Percentiles rank a stretch among this genome's conserved stretches.
Evolutionary conservation across 179 eudicot genomes (phyloP).

Genomic region (Kewa caespitosa): DNA sequence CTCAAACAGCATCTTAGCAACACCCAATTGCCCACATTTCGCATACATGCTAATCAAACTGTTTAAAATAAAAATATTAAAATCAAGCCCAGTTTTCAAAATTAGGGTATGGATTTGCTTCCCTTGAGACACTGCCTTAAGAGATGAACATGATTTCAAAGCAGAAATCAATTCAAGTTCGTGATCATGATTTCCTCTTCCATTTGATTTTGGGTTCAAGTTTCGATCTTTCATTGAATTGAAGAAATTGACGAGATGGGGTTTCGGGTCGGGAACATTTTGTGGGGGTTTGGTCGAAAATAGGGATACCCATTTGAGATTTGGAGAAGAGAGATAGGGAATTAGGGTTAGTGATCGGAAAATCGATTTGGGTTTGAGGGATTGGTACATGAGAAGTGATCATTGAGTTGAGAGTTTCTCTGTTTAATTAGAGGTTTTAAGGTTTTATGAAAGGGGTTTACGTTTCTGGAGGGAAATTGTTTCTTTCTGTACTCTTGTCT

Average conservation of each 20-base stretch:
- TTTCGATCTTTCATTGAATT: conserved; percentile 24
- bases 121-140: conserved; percentile 43
- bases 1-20: conserved; percentile 51
- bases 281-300: conserved; percentile 26
- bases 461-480: too few species aligned
- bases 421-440: too few species aligned
- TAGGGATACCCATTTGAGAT: conserved; percentile 41
- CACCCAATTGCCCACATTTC: conserved; percentile 45
- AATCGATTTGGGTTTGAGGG: conserved; percentile 34
- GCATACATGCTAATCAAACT: conserved; percentile 77
- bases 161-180: conserved; percentile 55
- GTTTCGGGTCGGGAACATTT: conserved; percentile 18
- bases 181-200: conserved; percentile 24
- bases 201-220: conserved; percentile 24
- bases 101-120: conserved; percentile 56
- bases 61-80: conserved; percentile 60
- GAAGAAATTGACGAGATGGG: conserved; percentile 42
- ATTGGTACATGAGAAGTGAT: conserved; percentile 43
- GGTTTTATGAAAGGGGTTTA: too few species aligned
- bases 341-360: conserved; percentile 16
- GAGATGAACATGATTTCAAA: conserved; percentile 59
- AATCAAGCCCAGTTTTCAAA: conserved; percentile 51
- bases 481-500: too few species aligned
- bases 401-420: too few species aligned
- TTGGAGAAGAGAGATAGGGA: conserved; percentile 21